Conservation (phyloP, 2,329 filamentous ascomycete species). For the Cercospora citrullina region DNA sequence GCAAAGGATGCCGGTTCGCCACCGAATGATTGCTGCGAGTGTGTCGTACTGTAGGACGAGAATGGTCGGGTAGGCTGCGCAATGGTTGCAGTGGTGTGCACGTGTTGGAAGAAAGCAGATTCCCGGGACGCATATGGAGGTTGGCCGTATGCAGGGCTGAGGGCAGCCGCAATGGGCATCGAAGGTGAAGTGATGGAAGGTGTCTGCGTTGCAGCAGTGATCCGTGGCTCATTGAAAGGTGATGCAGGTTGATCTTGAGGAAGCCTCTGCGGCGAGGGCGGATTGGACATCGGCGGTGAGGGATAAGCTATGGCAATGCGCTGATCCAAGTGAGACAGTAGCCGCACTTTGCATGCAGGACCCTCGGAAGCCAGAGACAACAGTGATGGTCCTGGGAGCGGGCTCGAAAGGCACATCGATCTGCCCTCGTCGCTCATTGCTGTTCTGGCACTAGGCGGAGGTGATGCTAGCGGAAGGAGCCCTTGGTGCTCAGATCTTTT, state of each 20-base stretch:
- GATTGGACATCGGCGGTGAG: constrained; percentile 55
- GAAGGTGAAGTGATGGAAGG: constrained; percentile 14
- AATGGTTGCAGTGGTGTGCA: neutral
- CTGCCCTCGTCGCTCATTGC: constrained; percentile 10
- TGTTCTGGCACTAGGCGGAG: neutral
- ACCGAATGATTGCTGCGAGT: constrained; percentile 5
- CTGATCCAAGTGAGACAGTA: constrained; percentile 9
- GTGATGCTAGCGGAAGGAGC: neutral
- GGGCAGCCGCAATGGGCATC: constrained; percentile 25
- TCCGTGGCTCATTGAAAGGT: constrained; percentile 8
- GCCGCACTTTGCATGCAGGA: constrained; percentile 26
- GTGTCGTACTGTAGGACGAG: constrained; percentile 16
- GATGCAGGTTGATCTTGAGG: constrained; percentile 22
- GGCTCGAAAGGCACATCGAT: neutral
- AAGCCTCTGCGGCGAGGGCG: constrained; percentile 44
- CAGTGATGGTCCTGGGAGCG: neutral
- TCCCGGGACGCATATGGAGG: constrained; percentile 14
- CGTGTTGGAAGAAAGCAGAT: neutral
- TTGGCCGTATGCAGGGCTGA: constrained; percentile 13
- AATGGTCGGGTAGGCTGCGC: neutral
- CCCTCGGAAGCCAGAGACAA: constrained; percentile 12
- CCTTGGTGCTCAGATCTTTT: neutral
- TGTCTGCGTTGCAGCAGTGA: constrained; percentile 13
- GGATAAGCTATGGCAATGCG: constrained; percentile 40
- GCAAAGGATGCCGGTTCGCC: constrained; percentile 2